Percentiles rank a stretch among this genome's conserved stretches.
Conservation (phyloP, 305 asterid genomes). For the Solanum hybrid region DNA sequence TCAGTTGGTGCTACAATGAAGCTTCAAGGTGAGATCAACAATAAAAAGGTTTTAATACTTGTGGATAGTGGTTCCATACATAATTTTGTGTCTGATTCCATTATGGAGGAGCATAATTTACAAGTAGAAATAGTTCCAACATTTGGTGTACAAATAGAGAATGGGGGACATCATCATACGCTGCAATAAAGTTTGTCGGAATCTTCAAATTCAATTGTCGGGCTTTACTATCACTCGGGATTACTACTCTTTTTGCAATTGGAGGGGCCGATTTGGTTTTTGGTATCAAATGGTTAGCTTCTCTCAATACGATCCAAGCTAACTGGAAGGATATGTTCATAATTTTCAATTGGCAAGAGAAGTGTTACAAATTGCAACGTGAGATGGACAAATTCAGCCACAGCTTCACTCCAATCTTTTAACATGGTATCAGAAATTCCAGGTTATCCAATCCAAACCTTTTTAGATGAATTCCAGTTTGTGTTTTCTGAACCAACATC, state of each 20-base stretch:
- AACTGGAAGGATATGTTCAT: neutral
- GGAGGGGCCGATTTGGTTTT: no score
- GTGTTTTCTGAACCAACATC: neutral
- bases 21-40: no score
- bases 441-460: neutral
- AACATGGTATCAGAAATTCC: neutral
- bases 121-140: neutral
- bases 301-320: neutral
- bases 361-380: neutral
- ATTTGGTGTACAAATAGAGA: neutral
- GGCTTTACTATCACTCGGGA: neutral
- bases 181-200: no score
- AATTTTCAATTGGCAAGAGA: neutral
- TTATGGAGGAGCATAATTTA: neutral
- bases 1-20: no score
- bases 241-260: no score
- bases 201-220: neutral
- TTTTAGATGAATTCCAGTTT: neutral
- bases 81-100: neutral
- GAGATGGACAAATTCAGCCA: neutral
- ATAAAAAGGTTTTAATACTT: no score
- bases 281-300: neutral
- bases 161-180: neutral
- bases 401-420: neutral
- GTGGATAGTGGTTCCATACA: neutral